Percentiles rank a stretch among this genome's conserved stretches.
These are phyloP conservation scores for Tetragonia tetragonoides DNA, from an alignment of 148 eudicot species.

Conservation along the genomic window DNA sequence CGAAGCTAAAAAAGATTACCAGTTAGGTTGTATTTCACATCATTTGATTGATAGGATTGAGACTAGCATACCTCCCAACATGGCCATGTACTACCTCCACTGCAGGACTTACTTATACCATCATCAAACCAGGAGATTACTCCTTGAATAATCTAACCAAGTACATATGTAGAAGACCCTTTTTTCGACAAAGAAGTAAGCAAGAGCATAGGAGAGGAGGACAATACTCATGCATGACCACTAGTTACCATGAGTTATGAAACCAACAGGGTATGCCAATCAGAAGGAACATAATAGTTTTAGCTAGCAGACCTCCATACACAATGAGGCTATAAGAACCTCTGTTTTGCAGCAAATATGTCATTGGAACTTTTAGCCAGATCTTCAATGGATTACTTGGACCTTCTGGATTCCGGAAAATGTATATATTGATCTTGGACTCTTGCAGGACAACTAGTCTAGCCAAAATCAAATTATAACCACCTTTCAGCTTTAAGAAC, in stretches of 20 bases:
- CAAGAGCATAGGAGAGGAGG: not conserved
- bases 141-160: not conserved
- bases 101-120: not conserved
- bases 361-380: not conserved
- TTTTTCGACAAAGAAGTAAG: not conserved
- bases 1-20: not conserved
- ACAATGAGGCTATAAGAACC: not conserved
- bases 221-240: not conserved
- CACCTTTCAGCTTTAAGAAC: not conserved
- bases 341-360: not conserved
- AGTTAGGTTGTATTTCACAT: not conserved
- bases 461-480: not conserved
- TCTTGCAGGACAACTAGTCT: not conserved
- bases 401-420: too few relatives aligned
- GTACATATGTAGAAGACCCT: not conserved
- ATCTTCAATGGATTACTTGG: not conserved
- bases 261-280: not conserved
- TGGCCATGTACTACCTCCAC: not conserved
- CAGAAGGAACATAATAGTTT: not conserved
- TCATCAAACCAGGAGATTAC: not conserved
- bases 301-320: not conserved
- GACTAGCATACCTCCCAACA: not conserved
- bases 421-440: too few relatives aligned
- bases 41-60: not conserved
- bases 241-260: not conserved